A percentile compares a stretch with the other conserved stretches of the same genome.
phyloP scores from a whole-genome alignment of 2,329 filamentous ascomycete species.

The Aureobasidium sp. region DNA sequence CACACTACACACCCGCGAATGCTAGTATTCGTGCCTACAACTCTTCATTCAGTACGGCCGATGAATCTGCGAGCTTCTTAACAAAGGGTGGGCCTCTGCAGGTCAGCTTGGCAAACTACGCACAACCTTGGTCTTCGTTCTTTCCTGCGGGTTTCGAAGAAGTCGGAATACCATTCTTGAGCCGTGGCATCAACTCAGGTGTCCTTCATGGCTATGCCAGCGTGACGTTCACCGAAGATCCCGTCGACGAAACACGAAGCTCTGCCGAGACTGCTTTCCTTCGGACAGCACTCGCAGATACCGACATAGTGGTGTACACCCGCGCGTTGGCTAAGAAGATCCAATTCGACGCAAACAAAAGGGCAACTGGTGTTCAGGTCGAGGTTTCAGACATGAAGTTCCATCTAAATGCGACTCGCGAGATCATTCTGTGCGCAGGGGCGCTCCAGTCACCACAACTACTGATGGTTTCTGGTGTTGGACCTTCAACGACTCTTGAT shows the following conservation, averaged over 20 bases:
- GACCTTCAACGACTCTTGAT: background rate
- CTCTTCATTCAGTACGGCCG: slow-evolving; percentile 14
- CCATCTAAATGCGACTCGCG: slow-evolving; percentile 23
- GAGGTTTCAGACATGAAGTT: slow-evolving; percentile 19
- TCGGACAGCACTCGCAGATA: slow-evolving; percentile 16
- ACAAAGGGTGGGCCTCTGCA: slow-evolving; percentile 21
- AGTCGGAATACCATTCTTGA: slow-evolving; percentile 20
- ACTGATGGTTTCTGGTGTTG: background rate
- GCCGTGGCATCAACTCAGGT: slow-evolving; percentile 22
- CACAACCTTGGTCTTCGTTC: slow-evolving; percentile 23
- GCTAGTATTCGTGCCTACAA: slow-evolving; percentile 11
- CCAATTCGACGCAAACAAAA: slow-evolving; percentile 11
- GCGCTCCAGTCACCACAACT: slow-evolving; percentile 14
- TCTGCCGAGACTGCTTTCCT: slow-evolving; percentile 24
- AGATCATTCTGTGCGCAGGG: slow-evolving; percentile 25
- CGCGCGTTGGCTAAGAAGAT: slow-evolving; percentile 23
- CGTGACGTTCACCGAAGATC: slow-evolving; percentile 20
- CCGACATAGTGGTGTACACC: slow-evolving; percentile 26
- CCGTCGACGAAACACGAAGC: slow-evolving; percentile 16
- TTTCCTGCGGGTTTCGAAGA: slow-evolving; percentile 18
- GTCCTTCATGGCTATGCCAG: slow-evolving; percentile 15
- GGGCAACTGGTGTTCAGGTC: slow-evolving; percentile 21
- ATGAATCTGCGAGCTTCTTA: slow-evolving; percentile 15
- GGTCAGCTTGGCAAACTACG: slow-evolving; percentile 20
- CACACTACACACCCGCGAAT: slow-evolving; percentile 16